Conservation (phyloP, 2,329 filamentous ascomycete genomes). For the Chaetomium olivaceum region DNA sequence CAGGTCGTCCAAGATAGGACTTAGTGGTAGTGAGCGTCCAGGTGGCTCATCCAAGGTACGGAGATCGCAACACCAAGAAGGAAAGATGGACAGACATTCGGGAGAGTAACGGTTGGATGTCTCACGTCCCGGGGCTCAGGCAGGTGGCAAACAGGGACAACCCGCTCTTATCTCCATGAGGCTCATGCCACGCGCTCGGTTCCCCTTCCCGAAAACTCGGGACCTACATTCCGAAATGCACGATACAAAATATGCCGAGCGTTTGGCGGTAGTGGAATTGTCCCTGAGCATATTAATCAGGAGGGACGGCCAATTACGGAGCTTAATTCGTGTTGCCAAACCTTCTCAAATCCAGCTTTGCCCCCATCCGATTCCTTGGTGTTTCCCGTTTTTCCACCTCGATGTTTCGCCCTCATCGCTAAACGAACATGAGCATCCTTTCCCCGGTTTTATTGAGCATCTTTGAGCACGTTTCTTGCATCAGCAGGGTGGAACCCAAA, state of each 20-base stretch:
- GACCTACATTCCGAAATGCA: constrained; percentile 11
- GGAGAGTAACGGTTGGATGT: not conserved
- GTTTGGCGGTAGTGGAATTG: constrained; percentile 12
- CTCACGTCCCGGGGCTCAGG: not conserved
- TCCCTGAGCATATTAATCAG: not conserved
- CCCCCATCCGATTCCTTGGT: not conserved
- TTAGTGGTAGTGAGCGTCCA: not conserved
- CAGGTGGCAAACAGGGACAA: not conserved
- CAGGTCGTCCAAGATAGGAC: not conserved
- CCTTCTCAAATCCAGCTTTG: constrained; percentile 1
- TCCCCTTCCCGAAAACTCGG: constrained; percentile 3
- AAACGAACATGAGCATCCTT: not conserved
- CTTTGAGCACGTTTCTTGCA: constrained; percentile 33
- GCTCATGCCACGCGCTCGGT: not conserved
- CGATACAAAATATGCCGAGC: constrained; percentile 2
- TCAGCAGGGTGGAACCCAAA: constrained; percentile 12
- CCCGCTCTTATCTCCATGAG: constrained; percentile 3
- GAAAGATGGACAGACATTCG: not conserved
- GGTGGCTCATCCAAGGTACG: not conserved
- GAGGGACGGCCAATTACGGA: not conserved
- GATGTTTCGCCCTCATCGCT: not conserved
- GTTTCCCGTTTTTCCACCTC: not conserved
- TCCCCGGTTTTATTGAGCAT: constrained; percentile 24
- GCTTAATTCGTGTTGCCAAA: not conserved
- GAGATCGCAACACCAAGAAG: not conserved